Evolutionary conservation across 345 rosid species (phyloP).

Genomic region (Reutealis trisperma): DNA sequence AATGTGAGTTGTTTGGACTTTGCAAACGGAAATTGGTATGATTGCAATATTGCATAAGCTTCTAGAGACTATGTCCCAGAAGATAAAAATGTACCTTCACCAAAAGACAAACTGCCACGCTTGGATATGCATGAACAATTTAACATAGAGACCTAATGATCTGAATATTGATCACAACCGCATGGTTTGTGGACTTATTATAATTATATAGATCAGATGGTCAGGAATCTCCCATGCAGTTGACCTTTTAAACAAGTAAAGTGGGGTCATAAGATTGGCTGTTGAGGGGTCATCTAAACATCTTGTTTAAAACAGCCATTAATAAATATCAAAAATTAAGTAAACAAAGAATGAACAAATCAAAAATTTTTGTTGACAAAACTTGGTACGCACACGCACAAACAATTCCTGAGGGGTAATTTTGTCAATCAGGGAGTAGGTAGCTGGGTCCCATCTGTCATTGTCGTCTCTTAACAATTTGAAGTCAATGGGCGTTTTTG

Average conservation of each 20-base stretch:
- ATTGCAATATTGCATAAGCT: constrained; percentile 14
- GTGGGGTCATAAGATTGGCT: constrained; percentile 10
- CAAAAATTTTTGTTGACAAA: background rate
- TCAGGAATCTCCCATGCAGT: constrained; percentile 18
- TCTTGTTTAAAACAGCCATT: constrained; percentile 2
- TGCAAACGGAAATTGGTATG: too few species aligned
- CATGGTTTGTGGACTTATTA: background rate
- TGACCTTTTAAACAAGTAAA: constrained; percentile 11
- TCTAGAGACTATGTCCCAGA: constrained; percentile 28
- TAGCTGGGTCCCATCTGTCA: constrained; percentile 11
- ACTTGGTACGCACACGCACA: background rate
- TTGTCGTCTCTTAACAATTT: background rate
- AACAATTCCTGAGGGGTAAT: background rate
- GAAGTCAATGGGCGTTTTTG: constrained; percentile 31
- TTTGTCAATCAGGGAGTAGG: constrained; percentile 38
- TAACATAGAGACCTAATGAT: background rate
- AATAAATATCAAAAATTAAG: too few species aligned
- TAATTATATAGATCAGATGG: constrained; percentile 12
- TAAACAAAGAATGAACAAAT: too few species aligned
- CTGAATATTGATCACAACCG: constrained; percentile 17
- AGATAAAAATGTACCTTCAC: background rate
- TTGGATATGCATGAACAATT: background rate
- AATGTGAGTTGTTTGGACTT: background rate
- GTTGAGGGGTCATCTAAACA: constrained; percentile 25
- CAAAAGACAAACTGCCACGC: constrained; percentile 8